Evolutionary conservation across 768 basidiomycete genomes (phyloP).

Genomic region (Boletus rufocinnamomeus): DNA sequence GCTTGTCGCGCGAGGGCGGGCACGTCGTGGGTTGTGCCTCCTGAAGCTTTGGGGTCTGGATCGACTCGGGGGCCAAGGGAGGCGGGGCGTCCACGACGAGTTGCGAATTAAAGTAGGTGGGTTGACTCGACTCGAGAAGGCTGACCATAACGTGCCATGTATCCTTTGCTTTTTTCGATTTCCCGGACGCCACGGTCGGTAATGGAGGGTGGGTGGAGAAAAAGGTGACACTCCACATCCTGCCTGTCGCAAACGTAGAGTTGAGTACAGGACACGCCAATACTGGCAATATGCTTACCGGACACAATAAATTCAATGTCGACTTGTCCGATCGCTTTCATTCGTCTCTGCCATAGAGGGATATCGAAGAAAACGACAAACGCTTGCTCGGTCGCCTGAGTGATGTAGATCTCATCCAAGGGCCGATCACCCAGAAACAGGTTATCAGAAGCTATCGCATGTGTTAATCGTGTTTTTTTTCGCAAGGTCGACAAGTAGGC

Average conservation of each 20-base stretch:
- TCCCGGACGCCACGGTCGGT: constrained; percentile 1
- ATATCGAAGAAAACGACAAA: constrained; percentile 57
- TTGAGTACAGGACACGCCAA: neutral
- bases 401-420: constrained; percentile 53
- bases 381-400: constrained; percentile 46
- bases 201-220: constrained; percentile 16
- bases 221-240: constrained; percentile 30
- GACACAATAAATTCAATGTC: constrained; percentile 66
- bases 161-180: constrained; percentile 6
- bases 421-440: constrained; percentile 42
- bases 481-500: constrained; percentile 16
- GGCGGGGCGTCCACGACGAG: constrained; percentile 11
- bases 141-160: constrained; percentile 48
- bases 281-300: constrained; percentile 4
- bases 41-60: neutral
- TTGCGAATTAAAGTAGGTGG: constrained; percentile 21
- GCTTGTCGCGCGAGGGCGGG: neutral
- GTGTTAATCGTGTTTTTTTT: neutral
- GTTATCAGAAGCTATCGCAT: constrained; percentile 42
- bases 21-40: constrained; percentile 5
- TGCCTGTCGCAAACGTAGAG: constrained; percentile 7
- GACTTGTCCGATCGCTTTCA: constrained; percentile 62
- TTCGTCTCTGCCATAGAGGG: constrained; percentile 64
- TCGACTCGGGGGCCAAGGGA: neutral
- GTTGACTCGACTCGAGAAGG: constrained; percentile 20